Base-by-base conservation (phyloP, 768 basidiomycete species). In the Naganishia friedmannii region DNA sequence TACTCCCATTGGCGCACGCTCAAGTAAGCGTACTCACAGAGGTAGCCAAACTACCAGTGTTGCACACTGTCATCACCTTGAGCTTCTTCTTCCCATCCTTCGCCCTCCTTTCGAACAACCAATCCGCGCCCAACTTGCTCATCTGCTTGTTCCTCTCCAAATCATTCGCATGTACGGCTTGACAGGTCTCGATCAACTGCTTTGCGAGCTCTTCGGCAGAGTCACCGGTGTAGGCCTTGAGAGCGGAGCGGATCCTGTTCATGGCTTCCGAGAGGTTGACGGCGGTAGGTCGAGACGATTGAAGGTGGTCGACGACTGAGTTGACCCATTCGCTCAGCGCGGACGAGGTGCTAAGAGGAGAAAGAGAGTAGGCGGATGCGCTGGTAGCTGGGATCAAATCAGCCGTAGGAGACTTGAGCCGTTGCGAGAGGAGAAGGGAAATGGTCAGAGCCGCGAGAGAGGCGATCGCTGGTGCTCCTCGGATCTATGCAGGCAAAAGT, bases 1-100 rank as follows among this genome's bases (percentile, higher is more conserved):
- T 39, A 34, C 53, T 56, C 54, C 34, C 63, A 65, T 67, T 7
- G 15, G 66, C 57, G 75, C 48, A 57, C 58, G 56, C n/a, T 23
- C 42, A 13, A 68, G 37, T 39, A 67, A 46, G 66, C 29, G 12
- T 21, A 73, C 88, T 67, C 74, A 93, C 93, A 34, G 93, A 95
- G 12, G 93, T 96, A 0, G 95, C 94, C 73, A 98, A 85, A 28
- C 90, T 92, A 4, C 94, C 94, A n/a, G 94, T 98, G 80, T 97
- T 97, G 83, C 94, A 97, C 13, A 97, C 92, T 4, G 94, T 96
- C 80, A 96, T 83, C 23, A 95, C 86, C 77, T 91, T 93, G 69
- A 96, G 80, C 46, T 83, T 85, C 54, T 83, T 83, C 76, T 21
- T 83, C 78, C 8, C 78, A 80, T 53, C 83, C 84, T 68, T 63